phyloP scores from a whole-genome alignment of 2,329 filamentous ascomycete genomes.

The Xylariaceae sp. region DNA sequence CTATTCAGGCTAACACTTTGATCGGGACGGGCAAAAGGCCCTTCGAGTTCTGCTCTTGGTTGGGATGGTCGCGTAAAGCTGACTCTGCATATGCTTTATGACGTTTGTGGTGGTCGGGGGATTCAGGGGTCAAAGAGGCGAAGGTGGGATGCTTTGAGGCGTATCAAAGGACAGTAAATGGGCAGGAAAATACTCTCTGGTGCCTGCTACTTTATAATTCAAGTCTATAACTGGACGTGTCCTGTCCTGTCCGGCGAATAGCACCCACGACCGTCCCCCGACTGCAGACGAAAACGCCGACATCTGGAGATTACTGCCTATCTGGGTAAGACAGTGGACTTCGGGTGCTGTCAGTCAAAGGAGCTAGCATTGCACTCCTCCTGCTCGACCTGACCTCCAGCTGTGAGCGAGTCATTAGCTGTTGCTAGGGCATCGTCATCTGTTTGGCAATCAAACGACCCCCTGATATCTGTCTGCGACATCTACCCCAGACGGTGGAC shows the following conservation, averaged over 20 bases:
- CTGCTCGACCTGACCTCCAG: too few relatives aligned
- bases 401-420: not conserved
- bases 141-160: constrained; percentile 6
- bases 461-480: not conserved
- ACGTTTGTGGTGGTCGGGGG: not conserved
- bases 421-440: not conserved
- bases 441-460: not conserved
- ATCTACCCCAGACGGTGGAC: too few relatives aligned
- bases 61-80: not conserved
- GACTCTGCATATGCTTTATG: not conserved
- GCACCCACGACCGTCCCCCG: not conserved
- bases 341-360: not conserved
- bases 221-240: constrained; percentile 5
- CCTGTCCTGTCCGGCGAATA: not conserved
- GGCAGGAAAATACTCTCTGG: constrained; percentile 3
- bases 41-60: not conserved
- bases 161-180: constrained; percentile 10
- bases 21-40: not conserved
- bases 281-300: not conserved
- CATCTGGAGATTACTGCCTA: not conserved
- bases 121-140: not conserved
- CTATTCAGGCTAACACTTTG: not conserved
- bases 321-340: not conserved
- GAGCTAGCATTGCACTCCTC: not conserved
- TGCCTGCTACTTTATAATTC: constrained; percentile 5